These are phyloP conservation scores for Entomortierella parvispora DNA, from an alignment of 192 early-diverging fungal species.

Conservation along the genomic window DNA sequence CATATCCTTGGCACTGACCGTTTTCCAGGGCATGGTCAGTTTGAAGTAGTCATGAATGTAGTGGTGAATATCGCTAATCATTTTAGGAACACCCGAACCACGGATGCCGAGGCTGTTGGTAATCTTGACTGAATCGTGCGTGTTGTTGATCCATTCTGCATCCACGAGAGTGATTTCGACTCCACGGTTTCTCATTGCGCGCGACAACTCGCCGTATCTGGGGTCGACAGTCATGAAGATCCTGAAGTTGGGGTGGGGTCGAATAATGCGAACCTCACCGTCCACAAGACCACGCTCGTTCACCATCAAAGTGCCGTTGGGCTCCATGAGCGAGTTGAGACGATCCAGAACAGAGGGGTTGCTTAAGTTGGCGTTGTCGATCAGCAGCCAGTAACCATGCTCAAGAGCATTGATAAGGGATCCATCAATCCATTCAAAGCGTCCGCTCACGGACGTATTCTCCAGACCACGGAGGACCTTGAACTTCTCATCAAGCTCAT, in stretches of 20 bases:
- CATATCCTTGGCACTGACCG: slow-evolving; percentile 58
- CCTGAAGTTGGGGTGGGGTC: slow-evolving; percentile 90
- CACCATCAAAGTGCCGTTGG: slow-evolving; percentile 85
- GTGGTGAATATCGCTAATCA: slow-evolving; percentile 55
- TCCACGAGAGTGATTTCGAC: slow-evolving; percentile 87
- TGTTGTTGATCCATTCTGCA: slow-evolving; percentile 59
- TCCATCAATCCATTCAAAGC: slow-evolving; percentile 99
- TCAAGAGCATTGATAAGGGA: slow-evolving; percentile 89
- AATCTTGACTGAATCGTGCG: slow-evolving; percentile 59
- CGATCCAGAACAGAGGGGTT: slow-evolving; percentile 95
- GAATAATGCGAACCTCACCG: slow-evolving; percentile 78
- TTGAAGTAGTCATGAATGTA: slow-evolving; percentile 47
- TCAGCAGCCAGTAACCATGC: slow-evolving; percentile 91
- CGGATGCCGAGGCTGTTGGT: slow-evolving; percentile 59
- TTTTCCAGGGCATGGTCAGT: slow-evolving; percentile 27
- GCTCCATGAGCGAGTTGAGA: slow-evolving; percentile 93
- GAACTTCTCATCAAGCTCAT: slow-evolving; percentile 41
- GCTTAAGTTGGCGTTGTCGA: slow-evolving; percentile 97
- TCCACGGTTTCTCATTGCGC: slow-evolving; percentile 98
- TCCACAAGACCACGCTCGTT: slow-evolving; percentile 92
- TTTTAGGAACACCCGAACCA: slow-evolving; percentile 44
- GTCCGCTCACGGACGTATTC: slow-evolving; percentile 69
- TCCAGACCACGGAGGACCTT: slow-evolving; percentile 56
- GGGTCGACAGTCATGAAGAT: slow-evolving; percentile 98
- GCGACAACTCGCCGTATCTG: slow-evolving; percentile 89